Evolutionary conservation across 371 early-diverging fungal genomes (phyloP).

Genomic region (Vairimorpha necatrix): DNA sequence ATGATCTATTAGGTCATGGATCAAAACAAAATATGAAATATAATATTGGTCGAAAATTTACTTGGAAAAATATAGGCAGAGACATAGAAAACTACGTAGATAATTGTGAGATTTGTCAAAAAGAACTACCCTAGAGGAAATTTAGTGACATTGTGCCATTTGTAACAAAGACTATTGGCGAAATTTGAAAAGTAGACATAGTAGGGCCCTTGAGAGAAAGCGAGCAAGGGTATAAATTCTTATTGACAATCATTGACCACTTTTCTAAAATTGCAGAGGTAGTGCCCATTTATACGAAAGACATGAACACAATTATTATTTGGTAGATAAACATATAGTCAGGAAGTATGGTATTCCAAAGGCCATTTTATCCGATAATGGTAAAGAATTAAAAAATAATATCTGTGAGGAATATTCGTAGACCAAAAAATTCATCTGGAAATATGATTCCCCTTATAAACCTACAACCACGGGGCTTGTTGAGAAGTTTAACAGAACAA

Average conservation of each 20-base stretch:
- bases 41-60: constrained; percentile 7
- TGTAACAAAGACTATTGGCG: not conserved
- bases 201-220: constrained; percentile 4
- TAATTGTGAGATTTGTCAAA: constrained; percentile 16
- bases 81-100: constrained; percentile 8
- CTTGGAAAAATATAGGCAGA: not conserved
- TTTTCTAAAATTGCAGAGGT: constrained; percentile 17
- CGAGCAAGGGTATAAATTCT: not conserved
- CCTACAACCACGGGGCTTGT: constrained; percentile 18
- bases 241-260: constrained; percentile 15
- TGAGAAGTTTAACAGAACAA: constrained; percentile 24
- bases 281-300: not conserved
- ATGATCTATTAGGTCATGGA: constrained; percentile 21
- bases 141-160: not conserved
- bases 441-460: constrained; percentile 7
- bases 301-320: not conserved
- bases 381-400: constrained; percentile 13
- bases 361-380: constrained; percentile 19
- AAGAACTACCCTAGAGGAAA: not conserved
- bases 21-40: constrained; percentile 7
- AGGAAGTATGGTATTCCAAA: constrained; percentile 11
- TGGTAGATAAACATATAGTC: not conserved
- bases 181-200: constrained; percentile 24
- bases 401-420: not conserved
- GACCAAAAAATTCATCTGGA: not conserved